These are phyloP conservation scores for Leccinum imitatum DNA, from an alignment of 768 basidiomycete species.

Conservation along the genomic window DNA sequence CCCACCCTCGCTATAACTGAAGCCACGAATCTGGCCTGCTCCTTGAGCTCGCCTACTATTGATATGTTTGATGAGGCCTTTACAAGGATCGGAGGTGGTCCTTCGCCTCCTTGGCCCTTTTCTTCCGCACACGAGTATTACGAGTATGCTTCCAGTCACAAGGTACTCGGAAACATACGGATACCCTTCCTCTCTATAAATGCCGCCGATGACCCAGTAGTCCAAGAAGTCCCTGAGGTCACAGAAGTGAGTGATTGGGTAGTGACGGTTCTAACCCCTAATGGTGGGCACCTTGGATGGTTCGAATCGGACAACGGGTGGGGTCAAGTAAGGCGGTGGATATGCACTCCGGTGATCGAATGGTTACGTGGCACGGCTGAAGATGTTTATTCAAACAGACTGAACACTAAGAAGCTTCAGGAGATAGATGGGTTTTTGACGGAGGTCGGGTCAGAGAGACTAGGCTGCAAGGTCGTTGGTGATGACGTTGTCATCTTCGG, in stretches of 20 bases:
- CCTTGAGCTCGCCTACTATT: constrained; percentile 53
- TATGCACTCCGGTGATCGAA: constrained; percentile 68
- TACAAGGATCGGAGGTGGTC: constrained; percentile 69
- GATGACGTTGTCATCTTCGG: constrained; percentile 54
- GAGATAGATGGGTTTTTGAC: constrained; percentile 60
- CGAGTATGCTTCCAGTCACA: constrained; percentile 56
- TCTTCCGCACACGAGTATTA: constrained; percentile 47
- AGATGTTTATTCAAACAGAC: constrained; percentile 42
- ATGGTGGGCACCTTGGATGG: constrained; percentile 85
- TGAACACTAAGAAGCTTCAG: constrained; percentile 35
- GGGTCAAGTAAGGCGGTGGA: constrained; percentile 51
- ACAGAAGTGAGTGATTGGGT: constrained; percentile 53
- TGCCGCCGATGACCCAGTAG: constrained; percentile 76
- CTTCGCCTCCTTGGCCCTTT: constrained; percentile 54
- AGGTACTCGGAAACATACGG: constrained; percentile 54
- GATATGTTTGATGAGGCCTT: constrained; percentile 60
- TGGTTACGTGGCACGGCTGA: constrained; percentile 63
- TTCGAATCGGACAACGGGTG: constrained; percentile 51
- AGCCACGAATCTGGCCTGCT: constrained; percentile 44
- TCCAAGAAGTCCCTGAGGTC: constrained; percentile 60
- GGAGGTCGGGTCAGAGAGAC: constrained; percentile 53
- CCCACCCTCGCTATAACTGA: constrained; percentile 52
- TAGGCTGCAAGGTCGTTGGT: constrained; percentile 59
- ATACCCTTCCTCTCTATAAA: constrained; percentile 79
- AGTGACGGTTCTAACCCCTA: constrained; percentile 57